Evolutionary conservation across 257 asterid species (phyloP).

Genomic region (Verbena officinalis): DNA sequence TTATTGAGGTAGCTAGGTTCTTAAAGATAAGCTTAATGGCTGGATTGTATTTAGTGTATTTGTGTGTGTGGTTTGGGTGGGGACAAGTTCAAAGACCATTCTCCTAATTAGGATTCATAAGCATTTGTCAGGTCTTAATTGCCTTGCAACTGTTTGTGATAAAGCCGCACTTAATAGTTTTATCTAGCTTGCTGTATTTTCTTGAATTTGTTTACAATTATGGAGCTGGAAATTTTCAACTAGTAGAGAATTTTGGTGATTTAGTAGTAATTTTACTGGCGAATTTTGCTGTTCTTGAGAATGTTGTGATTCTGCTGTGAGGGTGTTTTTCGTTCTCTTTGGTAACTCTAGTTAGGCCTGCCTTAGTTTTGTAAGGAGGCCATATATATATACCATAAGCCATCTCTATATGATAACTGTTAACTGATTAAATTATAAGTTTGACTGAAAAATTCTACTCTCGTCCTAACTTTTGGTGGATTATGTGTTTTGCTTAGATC

Average conservation of each 20-base stretch:
- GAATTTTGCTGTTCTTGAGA: background rate
- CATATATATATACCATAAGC: too few species aligned
- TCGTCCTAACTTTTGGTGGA: conserved; percentile 7
- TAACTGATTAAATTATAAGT: too few species aligned
- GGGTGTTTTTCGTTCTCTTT: background rate
- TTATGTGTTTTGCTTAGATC: conserved; percentile 11
- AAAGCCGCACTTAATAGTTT: background rate
- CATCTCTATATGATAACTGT: too few species aligned
- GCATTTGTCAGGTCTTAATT: conserved; percentile 1
- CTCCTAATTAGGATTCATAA: background rate
- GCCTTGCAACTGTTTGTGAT: background rate
- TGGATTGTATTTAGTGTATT: conserved; percentile 18
- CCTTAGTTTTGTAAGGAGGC: too few species aligned
- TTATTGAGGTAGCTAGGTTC: background rate
- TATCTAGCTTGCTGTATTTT: conserved; percentile 1
- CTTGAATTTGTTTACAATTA: conserved; percentile 7
- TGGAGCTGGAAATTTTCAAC: too few species aligned
- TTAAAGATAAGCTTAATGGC: background rate
- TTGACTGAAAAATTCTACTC: background rate
- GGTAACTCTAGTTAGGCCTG: too few species aligned
- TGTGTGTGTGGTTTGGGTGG: background rate
- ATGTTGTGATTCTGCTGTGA: background rate
- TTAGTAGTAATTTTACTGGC: background rate
- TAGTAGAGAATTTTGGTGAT: background rate
- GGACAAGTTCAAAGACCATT: background rate